Evolutionary conservation across 202 grass and related monocot species (phyloP).

Genomic region (Schoenoplectus tabernaemontani): DNA sequence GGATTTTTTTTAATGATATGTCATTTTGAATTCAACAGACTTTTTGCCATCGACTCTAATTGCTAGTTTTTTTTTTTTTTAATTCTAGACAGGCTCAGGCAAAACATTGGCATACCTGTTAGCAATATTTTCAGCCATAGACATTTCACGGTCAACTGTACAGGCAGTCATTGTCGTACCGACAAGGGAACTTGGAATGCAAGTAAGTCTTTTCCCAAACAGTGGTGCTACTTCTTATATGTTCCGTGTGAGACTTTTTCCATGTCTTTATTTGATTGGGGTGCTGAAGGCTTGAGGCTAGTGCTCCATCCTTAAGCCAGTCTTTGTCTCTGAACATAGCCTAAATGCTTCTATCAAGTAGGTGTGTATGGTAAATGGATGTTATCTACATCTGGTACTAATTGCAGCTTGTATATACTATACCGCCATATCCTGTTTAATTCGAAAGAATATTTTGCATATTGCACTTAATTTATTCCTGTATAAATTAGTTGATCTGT

Average conservation of each 20-base stretch:
- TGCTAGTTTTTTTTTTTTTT: background rate
- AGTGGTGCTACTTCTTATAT: constrained; percentile 1
- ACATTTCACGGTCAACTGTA: constrained; percentile 58
- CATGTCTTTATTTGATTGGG: background rate
- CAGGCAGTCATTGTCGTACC: constrained; percentile 82
- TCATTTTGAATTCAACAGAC: background rate
- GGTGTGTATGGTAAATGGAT: background rate
- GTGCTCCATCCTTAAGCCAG: background rate
- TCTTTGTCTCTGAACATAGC: background rate
- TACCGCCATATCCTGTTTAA: background rate
- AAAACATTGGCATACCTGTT: constrained; percentile 89
- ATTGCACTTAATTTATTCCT: background rate
- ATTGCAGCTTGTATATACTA: background rate
- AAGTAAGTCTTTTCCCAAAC: constrained; percentile 33
- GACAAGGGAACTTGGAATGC: constrained; percentile 89
- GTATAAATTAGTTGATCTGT: background rate
- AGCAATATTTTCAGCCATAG: constrained; percentile 59
- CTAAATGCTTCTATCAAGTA: background rate
- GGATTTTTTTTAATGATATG: background rate
- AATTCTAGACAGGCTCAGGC: constrained; percentile 79
- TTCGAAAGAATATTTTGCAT: background rate
- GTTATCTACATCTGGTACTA: background rate
- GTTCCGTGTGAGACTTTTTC: background rate
- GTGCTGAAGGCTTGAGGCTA: background rate
- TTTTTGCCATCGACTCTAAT: background rate